Conservation (phyloP, 2,329 filamentous ascomycete species). For the Chaetomium strumarium region DNA sequence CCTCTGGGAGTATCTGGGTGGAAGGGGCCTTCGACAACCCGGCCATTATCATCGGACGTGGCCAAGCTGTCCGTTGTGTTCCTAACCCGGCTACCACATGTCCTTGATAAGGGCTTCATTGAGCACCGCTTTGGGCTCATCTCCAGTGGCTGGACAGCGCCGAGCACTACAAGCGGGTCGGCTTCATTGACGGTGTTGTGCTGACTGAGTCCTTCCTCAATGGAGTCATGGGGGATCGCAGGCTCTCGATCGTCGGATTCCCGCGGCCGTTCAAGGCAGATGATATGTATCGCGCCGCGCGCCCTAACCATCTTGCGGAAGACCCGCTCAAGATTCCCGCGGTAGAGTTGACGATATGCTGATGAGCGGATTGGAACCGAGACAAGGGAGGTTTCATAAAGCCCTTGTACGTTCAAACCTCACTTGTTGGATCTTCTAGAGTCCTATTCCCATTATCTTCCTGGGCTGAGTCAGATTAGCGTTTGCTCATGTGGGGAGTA, state of each 20-base stretch:
- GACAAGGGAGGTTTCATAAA: too few species aligned
- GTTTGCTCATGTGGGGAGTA: too few species aligned
- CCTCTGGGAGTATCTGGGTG: constrained; percentile 11
- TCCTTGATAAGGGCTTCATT: constrained; percentile 17
- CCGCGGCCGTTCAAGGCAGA: neutral
- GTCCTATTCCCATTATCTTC: too few species aligned
- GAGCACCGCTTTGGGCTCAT: constrained; percentile 22
- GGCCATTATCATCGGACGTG: neutral
- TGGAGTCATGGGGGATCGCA: neutral
- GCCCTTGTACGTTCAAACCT: too few species aligned
- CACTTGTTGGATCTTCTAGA: too few species aligned
- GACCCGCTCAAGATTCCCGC: constrained; percentile 6
- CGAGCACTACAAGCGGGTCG: constrained; percentile 4
- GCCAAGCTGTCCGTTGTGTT: constrained; percentile 12
- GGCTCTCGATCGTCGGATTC: constrained; percentile 3
- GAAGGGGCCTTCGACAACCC: constrained; percentile 20
- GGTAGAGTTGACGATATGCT: constrained; percentile 7
- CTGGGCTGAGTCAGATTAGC: too few species aligned
- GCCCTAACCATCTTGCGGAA: constrained; percentile 7
- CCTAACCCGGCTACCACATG: constrained; percentile 16
- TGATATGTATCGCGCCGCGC: constrained; percentile 3
- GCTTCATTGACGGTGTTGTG: constrained; percentile 15
- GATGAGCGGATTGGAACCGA: too few species aligned
- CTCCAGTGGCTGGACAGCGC: neutral
- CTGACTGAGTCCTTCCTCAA: constrained; percentile 1